phyloP scores from a whole-genome alignment of 148 eudicot species.

The Cornus suecica region DNA sequence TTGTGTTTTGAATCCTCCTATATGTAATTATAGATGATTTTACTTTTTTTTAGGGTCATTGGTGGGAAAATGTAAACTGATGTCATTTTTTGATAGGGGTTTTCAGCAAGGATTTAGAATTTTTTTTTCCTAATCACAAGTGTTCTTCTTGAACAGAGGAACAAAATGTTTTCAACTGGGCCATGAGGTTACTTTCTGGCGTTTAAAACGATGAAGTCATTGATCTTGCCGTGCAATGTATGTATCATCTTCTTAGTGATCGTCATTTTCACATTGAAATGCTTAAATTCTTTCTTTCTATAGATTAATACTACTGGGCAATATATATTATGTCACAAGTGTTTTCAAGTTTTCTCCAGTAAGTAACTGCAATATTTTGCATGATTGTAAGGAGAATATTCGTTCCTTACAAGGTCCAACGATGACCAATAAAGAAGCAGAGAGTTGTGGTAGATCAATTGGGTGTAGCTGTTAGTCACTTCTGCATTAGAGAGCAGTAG shows the following conservation, averaged over 20 bases:
- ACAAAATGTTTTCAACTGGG: neutral
- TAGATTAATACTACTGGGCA: neutral
- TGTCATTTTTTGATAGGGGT: neutral
- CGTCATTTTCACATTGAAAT: neutral
- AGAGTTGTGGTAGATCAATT: too few species aligned
- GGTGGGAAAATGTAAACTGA: neutral
- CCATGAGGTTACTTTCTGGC: neutral
- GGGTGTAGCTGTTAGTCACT: too few species aligned
- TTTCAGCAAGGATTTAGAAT: neutral
- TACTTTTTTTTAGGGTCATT: neutral
- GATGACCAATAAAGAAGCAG: too few species aligned
- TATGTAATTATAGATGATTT: neutral
- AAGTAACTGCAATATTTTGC: too few species aligned
- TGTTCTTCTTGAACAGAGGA: conserved; percentile 5
- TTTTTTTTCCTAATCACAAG: neutral
- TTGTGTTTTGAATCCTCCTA: too few species aligned
- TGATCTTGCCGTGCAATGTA: conserved; percentile 18
- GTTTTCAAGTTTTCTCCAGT: neutral
- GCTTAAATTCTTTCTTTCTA: neutral
- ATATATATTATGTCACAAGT: too few species aligned
- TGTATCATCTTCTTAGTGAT: neutral
- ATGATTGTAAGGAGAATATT: neutral
- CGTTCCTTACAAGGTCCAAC: too few species aligned
- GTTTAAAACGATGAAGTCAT: conserved; percentile 17
- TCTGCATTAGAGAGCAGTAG: neutral